These are phyloP conservation scores for Candida boleticola DNA, from an alignment of 805 yeast species.

Conservation along the genomic window DNA sequence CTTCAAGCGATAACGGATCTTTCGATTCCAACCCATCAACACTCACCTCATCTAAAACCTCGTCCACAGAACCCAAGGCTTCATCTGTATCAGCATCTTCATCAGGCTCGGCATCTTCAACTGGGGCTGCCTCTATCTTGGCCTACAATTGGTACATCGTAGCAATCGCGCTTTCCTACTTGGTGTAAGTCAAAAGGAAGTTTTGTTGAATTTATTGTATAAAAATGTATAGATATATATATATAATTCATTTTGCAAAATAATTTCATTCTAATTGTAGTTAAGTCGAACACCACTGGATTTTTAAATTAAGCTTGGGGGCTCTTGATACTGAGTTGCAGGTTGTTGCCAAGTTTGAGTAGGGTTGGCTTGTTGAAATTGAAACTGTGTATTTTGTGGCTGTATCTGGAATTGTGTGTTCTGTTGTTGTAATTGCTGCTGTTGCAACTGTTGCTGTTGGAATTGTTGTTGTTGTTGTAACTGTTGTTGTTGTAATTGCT, in stretches of 20 bases:
- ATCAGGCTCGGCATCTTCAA: slow-evolving; percentile 2
- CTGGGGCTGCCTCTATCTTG: neutral
- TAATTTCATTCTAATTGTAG: neutral
- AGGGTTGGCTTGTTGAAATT: slow-evolving; percentile 4
- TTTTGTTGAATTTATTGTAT: neutral
- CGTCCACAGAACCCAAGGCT: neutral
- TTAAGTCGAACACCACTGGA: too few species aligned
- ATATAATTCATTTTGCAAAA: neutral
- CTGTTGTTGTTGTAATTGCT: slow-evolving; percentile 16
- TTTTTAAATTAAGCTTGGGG: slow-evolving; percentile 20
- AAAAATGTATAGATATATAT: neutral
- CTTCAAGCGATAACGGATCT: too few species aligned
- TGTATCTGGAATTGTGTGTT: slow-evolving; percentile 5
- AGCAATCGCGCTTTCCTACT: neutral
- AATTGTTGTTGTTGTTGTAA: slow-evolving; percentile 11
- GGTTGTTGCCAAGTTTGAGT: slow-evolving; percentile 4
- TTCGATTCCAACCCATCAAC: neutral
- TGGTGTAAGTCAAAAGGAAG: neutral
- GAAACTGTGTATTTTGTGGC: slow-evolving; percentile 7
- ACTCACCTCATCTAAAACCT: neutral
- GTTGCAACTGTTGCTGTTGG: slow-evolving; percentile 12
- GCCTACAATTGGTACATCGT: neutral
- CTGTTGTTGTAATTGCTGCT: slow-evolving; percentile 14
- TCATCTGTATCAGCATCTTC: slow-evolving; percentile 3
- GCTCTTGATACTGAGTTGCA: slow-evolving; percentile 15